Evolutionary conservation across 306 rosid species (phyloP), one percentile per base, ranked within the genome.

Genomic region (Trifolium subterraneum): DNA sequence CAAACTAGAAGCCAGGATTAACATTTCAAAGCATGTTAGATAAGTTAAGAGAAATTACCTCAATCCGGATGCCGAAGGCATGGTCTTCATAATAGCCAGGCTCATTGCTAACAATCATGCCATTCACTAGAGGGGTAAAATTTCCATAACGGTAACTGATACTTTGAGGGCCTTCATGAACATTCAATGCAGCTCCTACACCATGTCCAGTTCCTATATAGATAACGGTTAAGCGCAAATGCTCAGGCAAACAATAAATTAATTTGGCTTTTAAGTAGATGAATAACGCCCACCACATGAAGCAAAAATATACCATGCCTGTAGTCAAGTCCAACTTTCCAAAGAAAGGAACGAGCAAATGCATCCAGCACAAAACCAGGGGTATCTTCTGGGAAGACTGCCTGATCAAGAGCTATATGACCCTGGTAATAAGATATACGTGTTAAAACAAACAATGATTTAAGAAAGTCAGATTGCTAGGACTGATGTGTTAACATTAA

Each of bases 81-180:
- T 94, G 89, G 76, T 94, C 98, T 84, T 94, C 97, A 80, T 94
- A 94, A 80, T 94, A 91, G 76, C 98, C 98, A 51, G 98, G 98
- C 74, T 94, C 97, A 61, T 94, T 94, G 97, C 98, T 90, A 81
- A 92, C 90, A 61, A 94, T 44, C 98, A 92, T 92, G 82, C 93
- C 96, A 18, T 70, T 80, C 68, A 87, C 84, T 25, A 94, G 86
- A 79, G 96, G 79, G 58, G 92, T 91, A 80, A 68, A 84, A 86
- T 94, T 94, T 83, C 97, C 97, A 79, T 35, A 94, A 51, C 97
- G 91, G 76, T 75, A 85, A 77, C 98, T 94, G 67, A 94, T 90
- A 70, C 98, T 85, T 83, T 91, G 98, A 79, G 97, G 97, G 7
- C 98, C 97, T 79, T 94, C 98, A 18, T 94, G 98, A 81, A 94